These are phyloP conservation scores for Colletotrichum acutatum DNA, from an alignment of 2,329 filamentous ascomycete genomes.

Conservation along the genomic window DNA sequence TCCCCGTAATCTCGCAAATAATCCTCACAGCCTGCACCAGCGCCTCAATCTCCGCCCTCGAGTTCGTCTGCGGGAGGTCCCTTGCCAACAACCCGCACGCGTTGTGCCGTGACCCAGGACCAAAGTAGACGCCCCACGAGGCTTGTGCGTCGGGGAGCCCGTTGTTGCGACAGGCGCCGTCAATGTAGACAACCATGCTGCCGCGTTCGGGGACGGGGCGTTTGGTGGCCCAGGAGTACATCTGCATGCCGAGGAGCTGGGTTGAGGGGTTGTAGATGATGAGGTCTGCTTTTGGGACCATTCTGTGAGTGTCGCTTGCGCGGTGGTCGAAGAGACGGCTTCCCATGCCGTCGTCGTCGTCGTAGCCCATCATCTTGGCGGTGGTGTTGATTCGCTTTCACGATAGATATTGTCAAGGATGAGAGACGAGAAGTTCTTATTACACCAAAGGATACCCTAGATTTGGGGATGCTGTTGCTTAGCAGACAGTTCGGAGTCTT, in stretches of 20 bases:
- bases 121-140: slow-evolving; percentile 41
- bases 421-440: not conserved
- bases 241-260: slow-evolving; percentile 8
- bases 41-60: slow-evolving; percentile 39
- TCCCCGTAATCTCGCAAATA: not conserved
- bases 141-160: slow-evolving; percentile 37
- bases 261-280: slow-evolving; percentile 17
- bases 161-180: slow-evolving; percentile 39
- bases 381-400: not conserved
- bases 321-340: not conserved
- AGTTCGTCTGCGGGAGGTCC: slow-evolving; percentile 32
- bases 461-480: not conserved
- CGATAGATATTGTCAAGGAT: too few relatives aligned
- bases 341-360: slow-evolving; percentile 2
- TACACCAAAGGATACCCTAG: not conserved
- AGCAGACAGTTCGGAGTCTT: not conserved
- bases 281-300: not conserved
- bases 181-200: slow-evolving; percentile 39
- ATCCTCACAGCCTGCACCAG: slow-evolving; percentile 31
- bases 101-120: slow-evolving; percentile 39
- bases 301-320: not conserved
- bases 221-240: not conserved
- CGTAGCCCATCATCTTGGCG: not conserved
- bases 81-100: slow-evolving; percentile 6
- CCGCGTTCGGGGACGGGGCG: not conserved